Percentiles rank a stretch among this genome's conserved stretches.
phyloP scores from a whole-genome alignment of 805 yeast species.

The Cyberlindnera galapagoensis region DNA sequence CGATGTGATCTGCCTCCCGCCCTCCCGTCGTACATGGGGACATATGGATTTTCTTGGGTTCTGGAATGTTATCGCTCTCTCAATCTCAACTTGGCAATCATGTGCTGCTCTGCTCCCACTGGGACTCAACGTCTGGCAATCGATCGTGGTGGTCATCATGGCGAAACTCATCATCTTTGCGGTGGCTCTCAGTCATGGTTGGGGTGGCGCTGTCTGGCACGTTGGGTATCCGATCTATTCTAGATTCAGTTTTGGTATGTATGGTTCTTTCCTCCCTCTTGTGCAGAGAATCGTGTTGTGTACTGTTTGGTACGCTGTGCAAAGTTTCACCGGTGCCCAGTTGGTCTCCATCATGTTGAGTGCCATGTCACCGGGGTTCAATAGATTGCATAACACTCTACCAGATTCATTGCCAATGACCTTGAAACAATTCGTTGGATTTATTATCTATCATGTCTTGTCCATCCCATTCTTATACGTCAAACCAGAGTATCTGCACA shows the following conservation, averaged over 20 bases:
- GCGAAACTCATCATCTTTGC: slow-evolving; percentile 35
- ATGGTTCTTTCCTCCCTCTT: slow-evolving; percentile 39
- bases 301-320: slow-evolving; percentile 41
- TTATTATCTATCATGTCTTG: slow-evolving; percentile 34
- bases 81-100: slow-evolving; percentile 35
- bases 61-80: slow-evolving; percentile 35
- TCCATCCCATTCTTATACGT: slow-evolving; percentile 24
- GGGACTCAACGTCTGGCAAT: slow-evolving; percentile 37
- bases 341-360: slow-evolving; percentile 33
- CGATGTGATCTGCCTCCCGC: slow-evolving; percentile 41
- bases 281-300: slow-evolving; percentile 37
- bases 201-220: slow-evolving; percentile 43
- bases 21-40: slow-evolving; percentile 41
- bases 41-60: slow-evolving; percentile 33
- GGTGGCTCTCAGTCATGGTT: slow-evolving; percentile 37
- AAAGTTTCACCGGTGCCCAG: slow-evolving; percentile 41
- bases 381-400: slow-evolving; percentile 33
- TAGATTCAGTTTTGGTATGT: slow-evolving; percentile 40
- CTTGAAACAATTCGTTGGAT: slow-evolving; percentile 34
- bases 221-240: slow-evolving; percentile 41
- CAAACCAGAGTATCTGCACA: slow-evolving; percentile 28
- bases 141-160: slow-evolving; percentile 37
- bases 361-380: slow-evolving; percentile 32
- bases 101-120: slow-evolving; percentile 36
- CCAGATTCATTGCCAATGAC: slow-evolving; percentile 34